phyloP scores from a whole-genome alignment of 306 rosid genomes.

The Acmispon strigosus region DNA sequence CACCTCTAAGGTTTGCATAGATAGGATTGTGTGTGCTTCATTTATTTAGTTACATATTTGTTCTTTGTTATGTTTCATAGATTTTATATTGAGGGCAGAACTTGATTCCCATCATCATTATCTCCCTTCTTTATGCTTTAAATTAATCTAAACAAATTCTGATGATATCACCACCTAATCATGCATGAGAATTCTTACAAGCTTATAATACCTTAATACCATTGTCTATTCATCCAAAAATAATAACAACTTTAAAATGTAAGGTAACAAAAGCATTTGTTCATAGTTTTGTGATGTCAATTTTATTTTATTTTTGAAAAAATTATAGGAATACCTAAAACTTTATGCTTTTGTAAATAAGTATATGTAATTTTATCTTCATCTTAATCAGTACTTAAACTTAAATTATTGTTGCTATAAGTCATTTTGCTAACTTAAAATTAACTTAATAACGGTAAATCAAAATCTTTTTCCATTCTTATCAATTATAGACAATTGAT shows the following conservation, averaged over 20 bases:
- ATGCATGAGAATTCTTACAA: background rate
- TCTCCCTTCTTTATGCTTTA: background rate
- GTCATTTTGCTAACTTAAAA: too few relatives aligned
- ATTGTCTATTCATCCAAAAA: background rate
- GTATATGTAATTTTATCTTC: too few relatives aligned
- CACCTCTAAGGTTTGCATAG: slow-evolving; percentile 52
- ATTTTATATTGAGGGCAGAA: background rate
- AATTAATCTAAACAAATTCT: background rate
- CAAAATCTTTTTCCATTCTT: too few relatives aligned
- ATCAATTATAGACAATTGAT: too few relatives aligned
- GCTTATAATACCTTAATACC: background rate
- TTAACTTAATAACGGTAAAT: too few relatives aligned
- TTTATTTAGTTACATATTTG: too few relatives aligned
- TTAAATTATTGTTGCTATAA: too few relatives aligned
- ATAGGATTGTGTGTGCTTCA: background rate
- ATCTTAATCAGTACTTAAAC: too few relatives aligned
- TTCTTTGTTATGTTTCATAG: background rate
- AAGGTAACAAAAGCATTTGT: background rate
- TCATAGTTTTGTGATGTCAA: too few relatives aligned
- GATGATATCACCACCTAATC: background rate
- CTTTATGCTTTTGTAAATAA: too few relatives aligned
- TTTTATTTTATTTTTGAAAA: too few relatives aligned
- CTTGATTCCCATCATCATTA: background rate
- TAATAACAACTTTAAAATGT: background rate
- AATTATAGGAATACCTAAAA: too few relatives aligned